Evolutionary conservation across 768 basidiomycete species (phyloP).

Genomic region (Lactifluus subvellereus): DNA sequence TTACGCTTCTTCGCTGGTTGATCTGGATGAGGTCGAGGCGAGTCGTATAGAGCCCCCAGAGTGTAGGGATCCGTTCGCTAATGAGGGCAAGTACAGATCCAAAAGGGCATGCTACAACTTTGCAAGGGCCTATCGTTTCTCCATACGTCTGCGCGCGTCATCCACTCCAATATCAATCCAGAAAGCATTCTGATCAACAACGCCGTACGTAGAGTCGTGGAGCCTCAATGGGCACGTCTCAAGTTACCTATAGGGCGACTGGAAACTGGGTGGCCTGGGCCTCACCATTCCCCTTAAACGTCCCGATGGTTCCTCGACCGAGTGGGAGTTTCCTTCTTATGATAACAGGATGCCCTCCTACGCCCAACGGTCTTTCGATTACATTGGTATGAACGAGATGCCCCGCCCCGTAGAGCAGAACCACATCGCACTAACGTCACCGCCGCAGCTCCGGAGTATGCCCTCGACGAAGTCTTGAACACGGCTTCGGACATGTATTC

Average conservation of each 20-base stretch:
- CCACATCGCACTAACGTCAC: not conserved
- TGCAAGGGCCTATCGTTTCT: slow-evolving; percentile 88
- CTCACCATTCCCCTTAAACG: slow-evolving; percentile 72
- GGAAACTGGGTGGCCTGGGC: slow-evolving; percentile 92
- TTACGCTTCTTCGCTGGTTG: slow-evolving; percentile 52
- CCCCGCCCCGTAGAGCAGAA: too few relatives aligned
- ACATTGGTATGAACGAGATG: slow-evolving; percentile 60
- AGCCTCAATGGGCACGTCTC: slow-evolving; percentile 14
- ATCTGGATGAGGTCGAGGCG: slow-evolving; percentile 95
- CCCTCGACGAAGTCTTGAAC: slow-evolving; percentile 78
- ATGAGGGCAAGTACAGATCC: slow-evolving; percentile 51
- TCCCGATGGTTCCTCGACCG: slow-evolving; percentile 63
- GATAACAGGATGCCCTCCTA: slow-evolving; percentile 76
- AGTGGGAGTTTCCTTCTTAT: slow-evolving; percentile 88
- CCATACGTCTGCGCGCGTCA: slow-evolving; percentile 84
- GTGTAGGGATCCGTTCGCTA: slow-evolving; percentile 8
- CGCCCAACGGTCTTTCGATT: slow-evolving; percentile 90
- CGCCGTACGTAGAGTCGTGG: slow-evolving; percentile 50
- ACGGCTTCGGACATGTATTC: slow-evolving; percentile 92
- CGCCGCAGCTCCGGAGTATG: slow-evolving; percentile 85
- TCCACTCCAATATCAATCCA: slow-evolving; percentile 86
- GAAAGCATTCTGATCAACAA: slow-evolving; percentile 88
- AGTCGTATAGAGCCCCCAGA: slow-evolving; percentile 22
- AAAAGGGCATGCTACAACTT: slow-evolving; percentile 92
- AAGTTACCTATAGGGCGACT: slow-evolving; percentile 70